phyloP scores from a whole-genome alignment of 2,329 filamentous ascomycete genomes.

The Dactylellina cionopaga region DNA sequence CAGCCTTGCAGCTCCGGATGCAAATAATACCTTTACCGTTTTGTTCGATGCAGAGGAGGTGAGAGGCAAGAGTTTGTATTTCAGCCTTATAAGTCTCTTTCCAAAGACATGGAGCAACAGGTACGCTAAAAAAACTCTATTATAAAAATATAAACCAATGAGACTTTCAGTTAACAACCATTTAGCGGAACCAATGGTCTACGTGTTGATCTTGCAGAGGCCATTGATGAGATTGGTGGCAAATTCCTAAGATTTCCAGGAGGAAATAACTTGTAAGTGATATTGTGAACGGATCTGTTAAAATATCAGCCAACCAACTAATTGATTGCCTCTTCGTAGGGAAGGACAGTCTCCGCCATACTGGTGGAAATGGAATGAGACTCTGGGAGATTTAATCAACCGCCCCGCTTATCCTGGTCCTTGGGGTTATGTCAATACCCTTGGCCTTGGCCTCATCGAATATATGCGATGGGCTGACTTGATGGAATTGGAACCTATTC shows the following conservation, averaged over 20 bases:
- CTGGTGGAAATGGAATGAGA: constrained; percentile 57
- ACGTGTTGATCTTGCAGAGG: constrained; percentile 67
- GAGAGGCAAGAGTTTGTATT: constrained; percentile 64
- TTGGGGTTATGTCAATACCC: constrained; percentile 65
- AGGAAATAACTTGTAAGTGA: constrained; percentile 69
- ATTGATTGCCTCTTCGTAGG: constrained; percentile 62
- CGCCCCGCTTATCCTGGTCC: constrained; percentile 61
- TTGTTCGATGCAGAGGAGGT: constrained; percentile 65
- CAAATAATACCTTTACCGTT: constrained; percentile 69
- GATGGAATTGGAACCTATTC: constrained; percentile 67
- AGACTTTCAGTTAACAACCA: constrained; percentile 25
- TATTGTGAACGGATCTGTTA: constrained; percentile 53
- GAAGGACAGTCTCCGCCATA: constrained; percentile 56
- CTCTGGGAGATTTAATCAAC: constrained; percentile 20
- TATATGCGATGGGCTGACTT: constrained; percentile 72
- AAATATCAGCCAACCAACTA: constrained; percentile 65
- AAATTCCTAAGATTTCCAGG: constrained; percentile 74
- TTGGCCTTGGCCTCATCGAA: constrained; percentile 72
- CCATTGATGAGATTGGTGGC: constrained; percentile 66
- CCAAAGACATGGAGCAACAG: constrained; percentile 70
- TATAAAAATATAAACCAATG: background rate
- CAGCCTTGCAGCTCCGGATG: constrained; percentile 64
- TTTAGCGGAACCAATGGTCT: constrained; percentile 65
- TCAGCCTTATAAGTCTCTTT: constrained; percentile 70
- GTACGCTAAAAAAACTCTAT: constrained; percentile 51